These are phyloP conservation scores for Trichoderma koningii DNA, from an alignment of 2,329 filamentous ascomycete genomes.

Conservation along the genomic window DNA sequence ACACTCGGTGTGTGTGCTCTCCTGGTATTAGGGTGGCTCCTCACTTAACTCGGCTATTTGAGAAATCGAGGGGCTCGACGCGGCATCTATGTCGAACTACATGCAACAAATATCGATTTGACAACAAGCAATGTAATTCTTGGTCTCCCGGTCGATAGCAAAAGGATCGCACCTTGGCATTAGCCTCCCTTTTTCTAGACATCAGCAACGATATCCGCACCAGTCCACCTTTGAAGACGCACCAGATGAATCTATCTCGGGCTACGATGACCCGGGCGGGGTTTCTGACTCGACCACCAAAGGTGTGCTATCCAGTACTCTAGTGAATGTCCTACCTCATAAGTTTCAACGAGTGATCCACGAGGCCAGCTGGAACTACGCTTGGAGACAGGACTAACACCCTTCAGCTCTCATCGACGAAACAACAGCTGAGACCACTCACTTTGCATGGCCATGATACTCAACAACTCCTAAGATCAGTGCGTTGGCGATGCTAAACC, in stretches of 20 bases:
- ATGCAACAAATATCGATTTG: neutral
- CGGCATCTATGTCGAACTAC: neutral
- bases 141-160: too few species aligned
- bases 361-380: neutral
- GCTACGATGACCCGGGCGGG: conserved; percentile 2
- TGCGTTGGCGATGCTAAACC: conserved; percentile 15
- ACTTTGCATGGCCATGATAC: conserved; percentile 38
- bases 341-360: neutral
- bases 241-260: conserved; percentile 1
- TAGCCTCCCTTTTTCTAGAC: neutral
- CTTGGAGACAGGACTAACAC: neutral
- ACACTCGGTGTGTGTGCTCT: neutral
- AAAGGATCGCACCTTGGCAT: neutral
- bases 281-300: conserved; percentile 9
- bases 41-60: conserved; percentile 13
- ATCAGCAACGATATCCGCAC: too few species aligned
- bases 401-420: conserved; percentile 2
- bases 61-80: neutral
- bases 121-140: too few species aligned
- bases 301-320: conserved; percentile 1
- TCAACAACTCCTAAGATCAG: conserved; percentile 35
- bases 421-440: conserved; percentile 27
- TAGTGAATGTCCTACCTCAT: too few species aligned
- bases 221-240: neutral
- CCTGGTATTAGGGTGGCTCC: neutral